Base-by-base conservation (phyloP, 495 filamentous ascomycete genomes). In the Hypoxylon lenormandii region DNA sequence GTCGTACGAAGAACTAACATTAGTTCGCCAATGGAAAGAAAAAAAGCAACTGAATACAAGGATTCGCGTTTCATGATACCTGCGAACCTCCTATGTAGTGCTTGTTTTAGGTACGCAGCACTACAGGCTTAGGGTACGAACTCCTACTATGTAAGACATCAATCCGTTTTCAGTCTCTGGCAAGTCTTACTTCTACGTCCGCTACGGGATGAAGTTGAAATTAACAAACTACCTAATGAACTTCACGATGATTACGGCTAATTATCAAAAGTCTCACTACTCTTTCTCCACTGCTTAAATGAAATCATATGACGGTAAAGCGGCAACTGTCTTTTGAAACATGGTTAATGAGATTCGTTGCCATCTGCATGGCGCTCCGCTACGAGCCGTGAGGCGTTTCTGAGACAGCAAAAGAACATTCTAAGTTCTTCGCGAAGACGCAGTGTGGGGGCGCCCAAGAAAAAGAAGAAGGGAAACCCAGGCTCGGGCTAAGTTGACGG, bases 321-420 rank as follows among this genome's bases (percentile, higher is more conserved):
- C 26, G 36, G 47, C n/a, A 33, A 51, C 60, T 51, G 37, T 21
- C 46, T 22, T 23, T 15, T 50, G 16, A 30, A 36, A 55, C 60
- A 57, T 52, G 19, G 3, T 62, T 46, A 62, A 57, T 57, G 16
- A 57, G 42, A 48, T 40, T 18, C n/a, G n/a, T 16, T 61, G 22
- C 56, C 51, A 28, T 47, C 16, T 45, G 40, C 40, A n/a, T 38
- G 57, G 67, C 57, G 50, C 43, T 33, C 6, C 30, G 10, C 30
- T 33, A 33, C 30, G 6, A 60, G 56, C 67, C 42, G 55, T 53
- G 33, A 53, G 19, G 43, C 15, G 3, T 13, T 23, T 54, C 40
- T 52, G 23, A 57, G 52, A 55, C 52, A 43, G 26, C 11, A 5
- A 55, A 48, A 36, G 36, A 49, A 49, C 19, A 49, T 60, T 60